Base-by-base conservation (phyloP, 768 basidiomycete species). In the Kwoniella botswanensis region DNA sequence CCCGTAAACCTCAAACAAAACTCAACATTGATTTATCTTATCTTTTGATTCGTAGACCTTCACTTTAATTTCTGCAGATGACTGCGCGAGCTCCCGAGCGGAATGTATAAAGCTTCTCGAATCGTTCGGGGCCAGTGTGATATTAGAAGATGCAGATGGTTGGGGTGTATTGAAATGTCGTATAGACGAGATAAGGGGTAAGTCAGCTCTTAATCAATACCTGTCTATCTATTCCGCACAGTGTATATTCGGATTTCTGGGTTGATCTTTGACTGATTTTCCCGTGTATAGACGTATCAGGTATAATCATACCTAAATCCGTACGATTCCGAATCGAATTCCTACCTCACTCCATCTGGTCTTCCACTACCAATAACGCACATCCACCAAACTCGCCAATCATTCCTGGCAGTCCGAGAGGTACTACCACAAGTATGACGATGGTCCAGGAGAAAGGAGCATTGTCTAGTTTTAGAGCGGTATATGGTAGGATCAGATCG, bases 371-470 rank as follows among this genome's bases (percentile, higher is more conserved):
- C 26, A 26, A 26, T 26, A 26, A 26, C 26, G 3, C 26, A 26
- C 26, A 13, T 6, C 35, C 41, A 7, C 60, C 35, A 64, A 58
- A 50, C 68, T 55, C 57, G 58, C 66, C 65, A 6, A 15, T 22
- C 15, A 63, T 60, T 21, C 68, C 68, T 17, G 63, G 63, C 15
- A 65, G 54, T 58, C 58, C 66, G 2, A 13, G 42, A 13, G 44
- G 46, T 3, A 60, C 54, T 15, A 54, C 44, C 15, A 67, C 90
- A 15, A 86, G 86, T 58, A 81, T 96, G 77, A 85, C 87, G 9
- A 81, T 96, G 71, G 86, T 92, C 15, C 91, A 93, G 75, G 94
- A 97, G 85, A 93, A 90, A 82, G 95, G 95, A 1, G 90, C 93
- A 18, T 85, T 89, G 56, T 91, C 92, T 29, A 90, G 88, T 52